Evolutionary conservation across 2,329 filamentous ascomycete species (phyloP), one percentile per base, ranked within the genome.

Genomic region (Seiridium unicorne): DNA sequence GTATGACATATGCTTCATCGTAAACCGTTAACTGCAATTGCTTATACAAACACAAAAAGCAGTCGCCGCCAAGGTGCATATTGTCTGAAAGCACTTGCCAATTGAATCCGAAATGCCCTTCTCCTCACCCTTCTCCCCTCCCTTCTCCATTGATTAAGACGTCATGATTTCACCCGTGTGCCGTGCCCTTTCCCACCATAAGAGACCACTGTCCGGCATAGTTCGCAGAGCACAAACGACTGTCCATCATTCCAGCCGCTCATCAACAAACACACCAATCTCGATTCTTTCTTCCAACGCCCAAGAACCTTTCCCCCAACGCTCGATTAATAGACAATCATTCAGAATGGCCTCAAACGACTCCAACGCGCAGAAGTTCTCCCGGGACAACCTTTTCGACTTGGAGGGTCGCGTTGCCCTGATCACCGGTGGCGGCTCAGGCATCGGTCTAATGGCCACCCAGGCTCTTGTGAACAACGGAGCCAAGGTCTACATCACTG

Each of bases 401-500:
- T 72, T 80, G 38, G 69, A 71, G 13, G 77, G 74, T 59, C 76
- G 73, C 54, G 77, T 81, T 1, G 79, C 79, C 44, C 75, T 81
- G 11, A 74, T 81, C 31, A 81, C 79, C 2, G 78, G 77, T 32
- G 81, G 83, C 47, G 83, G 83, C 38, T 84, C 87, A 60, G 87
- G 87, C 34, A 88, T 90, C 57, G 88, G 88, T 4, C 81, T 88
- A 58, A 90, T 90, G 87, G 86, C 87, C 48, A 84, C 85, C 2
- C 84, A 89, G 65, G 84, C 87, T 5, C 86, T 89, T 58, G 84
- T 89, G 0, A 76, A 79, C 60, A 91, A 90, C 72, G 87, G 88
- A 62, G 84, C 84, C 60, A 89, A 84, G 63, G 89, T 91, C 5
- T 91, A 90, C 77, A 88, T 92, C 63, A 86, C 85, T 32, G 88